Percentiles rank a stretch among this genome's conserved stretches.
These are phyloP conservation scores for Boletus fagicola DNA, from an alignment of 768 basidiomycete genomes.

Conservation along the genomic window DNA sequence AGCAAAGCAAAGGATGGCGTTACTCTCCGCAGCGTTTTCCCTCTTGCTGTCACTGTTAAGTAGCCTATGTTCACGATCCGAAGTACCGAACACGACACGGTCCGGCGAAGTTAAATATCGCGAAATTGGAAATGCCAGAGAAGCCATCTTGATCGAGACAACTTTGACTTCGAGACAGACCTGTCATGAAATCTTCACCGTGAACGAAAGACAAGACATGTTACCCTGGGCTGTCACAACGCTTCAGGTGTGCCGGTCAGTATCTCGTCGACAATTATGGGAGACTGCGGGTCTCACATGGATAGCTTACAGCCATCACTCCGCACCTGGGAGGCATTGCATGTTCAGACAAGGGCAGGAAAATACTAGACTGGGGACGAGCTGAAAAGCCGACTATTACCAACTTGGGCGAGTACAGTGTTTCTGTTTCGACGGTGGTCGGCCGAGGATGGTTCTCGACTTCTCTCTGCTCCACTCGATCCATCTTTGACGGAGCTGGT, in stretches of 20 bases:
- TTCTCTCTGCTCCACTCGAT: background rate
- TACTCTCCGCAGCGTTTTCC: background rate
- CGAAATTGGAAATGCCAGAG: background rate
- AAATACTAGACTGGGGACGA: background rate
- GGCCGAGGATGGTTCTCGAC: background rate
- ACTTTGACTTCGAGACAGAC: background rate
- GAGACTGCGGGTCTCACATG: background rate
- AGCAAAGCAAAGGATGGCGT: background rate
- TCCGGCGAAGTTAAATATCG: background rate
- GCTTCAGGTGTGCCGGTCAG: background rate
- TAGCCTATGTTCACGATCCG: background rate
- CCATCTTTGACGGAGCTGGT: too few relatives aligned
- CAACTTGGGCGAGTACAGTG: background rate
- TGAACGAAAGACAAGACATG: background rate
- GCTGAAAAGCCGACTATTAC: background rate
- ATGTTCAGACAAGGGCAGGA: background rate
- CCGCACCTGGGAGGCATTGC: background rate
- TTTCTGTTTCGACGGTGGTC: background rate
- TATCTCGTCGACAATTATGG: background rate
- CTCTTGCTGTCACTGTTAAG: background rate
- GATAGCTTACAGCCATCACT: background rate
- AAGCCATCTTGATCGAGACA: background rate
- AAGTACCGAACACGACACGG: background rate
- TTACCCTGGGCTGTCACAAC: background rate
- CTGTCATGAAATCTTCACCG: slow-evolving; percentile 1